A percentile compares a stretch with the other conserved stretches of the same genome.
These are phyloP conservation scores for Starmera dryadoides DNA, from an alignment of 805 yeast species.

Conservation along the genomic window DNA sequence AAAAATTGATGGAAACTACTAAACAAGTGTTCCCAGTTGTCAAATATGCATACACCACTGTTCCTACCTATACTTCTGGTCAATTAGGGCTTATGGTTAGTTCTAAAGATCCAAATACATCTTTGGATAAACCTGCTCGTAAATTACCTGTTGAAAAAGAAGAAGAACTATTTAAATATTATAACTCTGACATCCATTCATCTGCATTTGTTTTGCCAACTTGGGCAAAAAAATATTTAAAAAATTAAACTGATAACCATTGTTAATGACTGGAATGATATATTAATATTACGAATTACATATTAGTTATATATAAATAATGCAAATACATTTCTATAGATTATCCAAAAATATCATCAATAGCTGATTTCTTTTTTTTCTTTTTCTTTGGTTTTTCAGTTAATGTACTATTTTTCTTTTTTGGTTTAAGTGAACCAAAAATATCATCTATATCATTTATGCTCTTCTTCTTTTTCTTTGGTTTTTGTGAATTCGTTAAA, in stretches of 20 bases:
- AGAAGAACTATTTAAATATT: conserved; percentile 48
- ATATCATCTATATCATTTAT: conserved; percentile 4
- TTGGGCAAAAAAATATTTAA: conserved; percentile 50
- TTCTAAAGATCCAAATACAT: conserved; percentile 41
- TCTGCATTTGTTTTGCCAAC: conserved; percentile 75
- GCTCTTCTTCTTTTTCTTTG: conserved; percentile 7
- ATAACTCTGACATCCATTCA: conserved; percentile 56
- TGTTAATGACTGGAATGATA: neutral
- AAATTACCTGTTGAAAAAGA: conserved; percentile 37
- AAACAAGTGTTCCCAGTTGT: conserved; percentile 52
- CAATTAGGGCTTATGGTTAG: conserved; percentile 77
- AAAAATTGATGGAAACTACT: conserved; percentile 40
- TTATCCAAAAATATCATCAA: conserved; percentile 71
- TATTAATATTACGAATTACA: too few relatives aligned
- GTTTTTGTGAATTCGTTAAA: neutral
- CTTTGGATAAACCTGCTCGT: conserved; percentile 48
- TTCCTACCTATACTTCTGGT: conserved; percentile 86
- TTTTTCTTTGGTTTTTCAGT: conserved; percentile 30
- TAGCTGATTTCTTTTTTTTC: conserved; percentile 45
- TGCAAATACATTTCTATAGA: neutral
- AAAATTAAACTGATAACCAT: neutral
- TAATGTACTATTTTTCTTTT: neutral
- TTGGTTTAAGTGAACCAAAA: neutral
- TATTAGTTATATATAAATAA: neutral
- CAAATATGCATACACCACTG: conserved; percentile 68